Evolutionary conservation across 345 rosid genomes (phyloP).

Genomic region (Melaleuca quinquenervia): DNA sequence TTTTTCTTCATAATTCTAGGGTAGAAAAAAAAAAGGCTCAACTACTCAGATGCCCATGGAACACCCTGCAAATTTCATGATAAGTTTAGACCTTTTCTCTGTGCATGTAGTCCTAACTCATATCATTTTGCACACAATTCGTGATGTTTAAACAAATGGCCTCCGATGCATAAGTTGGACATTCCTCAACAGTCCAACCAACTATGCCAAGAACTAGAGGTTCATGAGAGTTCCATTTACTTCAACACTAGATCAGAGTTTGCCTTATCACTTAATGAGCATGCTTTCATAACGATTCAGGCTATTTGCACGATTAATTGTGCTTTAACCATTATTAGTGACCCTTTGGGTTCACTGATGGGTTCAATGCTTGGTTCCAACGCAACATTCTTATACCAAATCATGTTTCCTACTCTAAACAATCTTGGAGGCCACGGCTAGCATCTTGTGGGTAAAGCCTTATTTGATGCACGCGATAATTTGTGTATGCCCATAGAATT

Average conservation of each 20-base stretch:
- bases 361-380: not conserved
- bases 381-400: not conserved
- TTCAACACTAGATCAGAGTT: not conserved
- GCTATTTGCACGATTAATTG: not conserved
- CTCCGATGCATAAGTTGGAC: not conserved
- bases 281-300: not conserved
- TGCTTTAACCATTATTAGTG: not conserved
- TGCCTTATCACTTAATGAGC: not conserved
- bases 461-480: not conserved
- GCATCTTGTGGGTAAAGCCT: not conserved
- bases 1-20: not conserved
- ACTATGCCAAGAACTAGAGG: not conserved
- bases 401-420: not conserved
- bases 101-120: not conserved
- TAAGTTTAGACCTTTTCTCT: not conserved
- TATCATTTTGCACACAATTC: not conserved
- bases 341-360: not conserved
- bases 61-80: not conserved
- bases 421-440: not conserved
- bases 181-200: not conserved
- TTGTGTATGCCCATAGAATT: not conserved
- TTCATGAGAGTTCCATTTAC: not conserved
- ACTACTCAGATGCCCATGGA: not conserved
- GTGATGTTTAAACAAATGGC: not conserved
- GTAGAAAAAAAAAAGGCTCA: not conserved